phyloP scores from a whole-genome alignment of 2,329 filamentous ascomycete genomes.

The Colletotrichum tofieldiae region DNA sequence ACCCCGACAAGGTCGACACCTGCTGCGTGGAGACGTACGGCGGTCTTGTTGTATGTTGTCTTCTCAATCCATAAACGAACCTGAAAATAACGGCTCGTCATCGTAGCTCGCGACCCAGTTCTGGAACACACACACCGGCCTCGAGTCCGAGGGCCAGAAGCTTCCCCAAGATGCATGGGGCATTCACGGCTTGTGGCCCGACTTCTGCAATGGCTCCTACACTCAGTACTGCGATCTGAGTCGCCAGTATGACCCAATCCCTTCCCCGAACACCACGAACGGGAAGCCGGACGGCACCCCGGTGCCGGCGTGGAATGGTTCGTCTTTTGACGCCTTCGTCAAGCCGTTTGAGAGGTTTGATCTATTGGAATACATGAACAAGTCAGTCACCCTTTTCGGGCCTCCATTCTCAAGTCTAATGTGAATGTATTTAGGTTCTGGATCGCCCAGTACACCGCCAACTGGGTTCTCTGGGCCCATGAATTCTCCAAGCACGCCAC shows the following conservation, averaged over 20 bases:
- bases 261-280: slow-evolving; percentile 75
- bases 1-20: slow-evolving; percentile 66
- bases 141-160: slow-evolving; percentile 70
- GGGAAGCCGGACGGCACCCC: slow-evolving; percentile 66
- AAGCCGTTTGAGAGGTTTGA: slow-evolving; percentile 71
- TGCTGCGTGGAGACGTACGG: slow-evolving; percentile 78
- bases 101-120: slow-evolving; percentile 71
- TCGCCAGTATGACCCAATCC: slow-evolving; percentile 75
- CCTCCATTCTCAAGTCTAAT: slow-evolving; percentile 19
- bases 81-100: neutral
- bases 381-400: slow-evolving; percentile 48
- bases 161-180: slow-evolving; percentile 72
- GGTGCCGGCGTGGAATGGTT: slow-evolving; percentile 72
- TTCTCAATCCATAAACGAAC: neutral
- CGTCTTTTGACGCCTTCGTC: slow-evolving; percentile 72
- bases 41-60: slow-evolving; percentile 64
- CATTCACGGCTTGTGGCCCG: slow-evolving; percentile 73
- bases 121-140: slow-evolving; percentile 76
- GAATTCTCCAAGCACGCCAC: slow-evolving; percentile 80
- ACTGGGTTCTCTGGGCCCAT: slow-evolving; percentile 75
- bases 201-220: slow-evolving; percentile 68
- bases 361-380: slow-evolving; percentile 77
- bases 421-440: slow-evolving; percentile 61
- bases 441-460: slow-evolving; percentile 71
- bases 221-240: slow-evolving; percentile 78